A percentile compares a stretch with the other conserved stretches of the same genome.
These are phyloP conservation scores for Phoma sp. DNA, from an alignment of 2,329 filamentous ascomycete genomes.

Conservation along the genomic window DNA sequence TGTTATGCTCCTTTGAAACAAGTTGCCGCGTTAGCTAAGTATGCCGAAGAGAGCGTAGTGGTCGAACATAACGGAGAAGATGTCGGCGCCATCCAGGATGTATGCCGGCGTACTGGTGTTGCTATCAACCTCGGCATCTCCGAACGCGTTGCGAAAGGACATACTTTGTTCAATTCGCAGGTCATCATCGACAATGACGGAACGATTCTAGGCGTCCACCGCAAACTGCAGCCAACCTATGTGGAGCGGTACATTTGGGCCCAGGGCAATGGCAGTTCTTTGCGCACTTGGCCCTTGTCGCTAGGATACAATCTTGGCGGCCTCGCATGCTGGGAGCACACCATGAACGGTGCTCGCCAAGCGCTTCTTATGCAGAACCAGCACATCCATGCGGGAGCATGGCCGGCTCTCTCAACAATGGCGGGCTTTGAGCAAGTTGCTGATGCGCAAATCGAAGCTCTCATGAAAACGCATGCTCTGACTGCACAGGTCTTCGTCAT, in stretches of 20 bases:
- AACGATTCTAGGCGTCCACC: constrained; percentile 46
- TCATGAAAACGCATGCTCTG: constrained; percentile 57
- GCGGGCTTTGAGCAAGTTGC: constrained; percentile 52
- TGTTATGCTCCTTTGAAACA: constrained; percentile 48
- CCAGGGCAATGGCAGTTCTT: constrained; percentile 43
- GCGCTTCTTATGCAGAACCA: constrained; percentile 45
- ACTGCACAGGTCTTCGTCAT: constrained; percentile 57
- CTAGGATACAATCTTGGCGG: constrained; percentile 47
- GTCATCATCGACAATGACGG: constrained; percentile 45
- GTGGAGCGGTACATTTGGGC: constrained; percentile 47
- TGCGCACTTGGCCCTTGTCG: constrained; percentile 40
- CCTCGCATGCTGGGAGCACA: constrained; percentile 50
- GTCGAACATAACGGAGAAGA: constrained; percentile 43
- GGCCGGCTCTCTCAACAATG: constrained; percentile 49
- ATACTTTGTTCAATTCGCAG: constrained; percentile 49
- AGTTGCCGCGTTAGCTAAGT: constrained; percentile 41
- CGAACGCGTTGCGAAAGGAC: constrained; percentile 43
- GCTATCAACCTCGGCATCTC: constrained; percentile 47
- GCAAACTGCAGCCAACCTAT: constrained; percentile 50
- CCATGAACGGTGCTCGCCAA: constrained; percentile 50
- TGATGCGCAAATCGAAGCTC: constrained; percentile 55
- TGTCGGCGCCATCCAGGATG: constrained; percentile 41
- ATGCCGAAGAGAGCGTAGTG: constrained; percentile 46
- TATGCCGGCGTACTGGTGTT: constrained; percentile 41
- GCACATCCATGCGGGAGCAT: constrained; percentile 49